Percentiles rank a stretch among this genome's conserved stretches.
phyloP scores from a whole-genome alignment of 176 grass and related monocot genomes.

The Metroxylon sagu region DNA sequence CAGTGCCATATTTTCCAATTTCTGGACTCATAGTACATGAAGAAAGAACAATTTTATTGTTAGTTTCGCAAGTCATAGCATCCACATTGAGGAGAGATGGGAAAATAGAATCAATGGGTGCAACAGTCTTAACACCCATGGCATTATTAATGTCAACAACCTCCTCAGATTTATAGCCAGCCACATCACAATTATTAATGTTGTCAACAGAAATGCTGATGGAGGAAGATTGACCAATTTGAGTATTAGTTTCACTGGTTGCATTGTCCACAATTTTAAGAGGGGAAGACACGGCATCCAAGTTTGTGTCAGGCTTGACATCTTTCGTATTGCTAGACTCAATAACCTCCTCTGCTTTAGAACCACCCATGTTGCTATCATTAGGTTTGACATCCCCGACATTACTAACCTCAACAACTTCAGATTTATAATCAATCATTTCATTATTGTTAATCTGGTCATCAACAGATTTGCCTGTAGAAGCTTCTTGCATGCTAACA shows the following conservation, averaged over 20 bases:
- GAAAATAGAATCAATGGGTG: constrained; percentile 18
- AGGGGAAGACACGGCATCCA: constrained; percentile 36
- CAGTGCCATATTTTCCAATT: constrained; percentile 34
- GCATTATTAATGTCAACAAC: constrained; percentile 25
- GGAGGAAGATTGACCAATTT: constrained; percentile 25
- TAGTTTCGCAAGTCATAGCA: background rate
- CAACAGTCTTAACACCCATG: constrained; percentile 16
- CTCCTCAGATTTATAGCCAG: constrained; percentile 17
- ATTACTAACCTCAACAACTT: constrained; percentile 20
- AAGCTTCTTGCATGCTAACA: constrained; percentile 19
- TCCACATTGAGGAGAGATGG: constrained; percentile 22
- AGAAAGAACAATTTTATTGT: constrained; percentile 8
- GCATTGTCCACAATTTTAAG: constrained; percentile 32
- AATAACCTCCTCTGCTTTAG: constrained; percentile 21
- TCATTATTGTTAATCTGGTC: constrained; percentile 26
- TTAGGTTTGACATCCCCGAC: constrained; percentile 20
- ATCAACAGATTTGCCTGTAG: constrained; percentile 28
- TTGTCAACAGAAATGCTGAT: constrained; percentile 27
- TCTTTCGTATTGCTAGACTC: constrained; percentile 33
- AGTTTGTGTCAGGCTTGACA: constrained; percentile 33
- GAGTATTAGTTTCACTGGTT: constrained; percentile 17
- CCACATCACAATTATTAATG: constrained; percentile 31
- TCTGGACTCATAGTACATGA: constrained; percentile 19
- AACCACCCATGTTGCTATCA: constrained; percentile 13
- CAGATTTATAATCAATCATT: background rate